Conservation (phyloP, 805 yeast genomes). For the Ogataea nitratoaversa region DNA sequence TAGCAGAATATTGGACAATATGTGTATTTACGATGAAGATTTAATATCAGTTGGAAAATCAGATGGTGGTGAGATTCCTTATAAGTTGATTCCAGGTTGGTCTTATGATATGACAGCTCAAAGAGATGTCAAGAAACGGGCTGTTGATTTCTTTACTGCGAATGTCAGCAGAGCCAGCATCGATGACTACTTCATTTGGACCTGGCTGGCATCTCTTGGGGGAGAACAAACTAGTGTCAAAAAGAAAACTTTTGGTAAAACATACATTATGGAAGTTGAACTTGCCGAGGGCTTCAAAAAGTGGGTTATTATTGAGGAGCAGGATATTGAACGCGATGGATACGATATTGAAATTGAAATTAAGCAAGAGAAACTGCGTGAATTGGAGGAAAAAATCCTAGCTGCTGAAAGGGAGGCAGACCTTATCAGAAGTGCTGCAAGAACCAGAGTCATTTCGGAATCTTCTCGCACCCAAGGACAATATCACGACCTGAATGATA, state of each 20-base stretch:
- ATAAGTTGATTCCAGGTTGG: constrained; percentile 33
- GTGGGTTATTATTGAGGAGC: constrained; percentile 75
- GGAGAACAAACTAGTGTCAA: constrained; percentile 64
- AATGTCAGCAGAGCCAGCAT: constrained; percentile 60
- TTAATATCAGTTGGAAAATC: constrained; percentile 36
- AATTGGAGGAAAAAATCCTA: constrained; percentile 25
- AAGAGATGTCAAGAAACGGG: constrained; percentile 17
- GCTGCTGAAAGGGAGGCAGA: constrained; percentile 27
- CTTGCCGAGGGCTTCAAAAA: constrained; percentile 69
- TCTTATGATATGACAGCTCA: constrained; percentile 29
- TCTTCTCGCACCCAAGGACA: constrained; percentile 1
- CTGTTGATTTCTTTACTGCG: constrained; percentile 36
- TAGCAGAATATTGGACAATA: constrained; percentile 45
- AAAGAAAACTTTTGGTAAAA: constrained; percentile 72
- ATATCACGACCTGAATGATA: constrained; percentile 8
- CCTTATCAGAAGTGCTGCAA: constrained; percentile 13
- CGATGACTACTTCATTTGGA: constrained; percentile 88
- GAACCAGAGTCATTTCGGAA: constrained; percentile 11
- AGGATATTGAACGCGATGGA: constrained; percentile 38
- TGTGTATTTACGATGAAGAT: constrained; percentile 33
- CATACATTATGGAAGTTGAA: constrained; percentile 77
- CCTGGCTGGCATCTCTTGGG: constrained; percentile 78
- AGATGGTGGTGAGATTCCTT: constrained; percentile 22
- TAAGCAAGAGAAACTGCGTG: constrained; percentile 29
- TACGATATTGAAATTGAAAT: constrained; percentile 33